Percentiles rank a stretch among this genome's conserved stretches.
phyloP scores from a whole-genome alignment of 805 yeast genomes.

The Blastobotrys terrestris region DNA sequence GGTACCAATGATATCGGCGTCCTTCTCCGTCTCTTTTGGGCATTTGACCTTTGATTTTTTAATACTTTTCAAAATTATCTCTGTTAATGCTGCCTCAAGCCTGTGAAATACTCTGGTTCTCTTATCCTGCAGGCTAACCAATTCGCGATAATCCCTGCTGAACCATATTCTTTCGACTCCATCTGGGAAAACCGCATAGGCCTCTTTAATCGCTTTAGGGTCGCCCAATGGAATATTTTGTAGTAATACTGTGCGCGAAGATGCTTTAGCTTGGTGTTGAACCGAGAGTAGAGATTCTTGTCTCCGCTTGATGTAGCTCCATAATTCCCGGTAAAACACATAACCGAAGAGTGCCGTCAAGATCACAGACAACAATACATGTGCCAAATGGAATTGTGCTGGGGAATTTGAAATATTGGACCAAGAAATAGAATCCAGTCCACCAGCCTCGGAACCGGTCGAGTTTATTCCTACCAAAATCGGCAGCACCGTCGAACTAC shows the following conservation, averaged over 20 bases:
- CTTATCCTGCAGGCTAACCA: constrained; percentile 30
- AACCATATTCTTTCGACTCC: constrained; percentile 57
- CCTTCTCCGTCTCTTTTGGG: constrained; percentile 1
- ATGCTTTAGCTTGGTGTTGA: constrained; percentile 20
- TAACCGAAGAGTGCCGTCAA: constrained; percentile 53
- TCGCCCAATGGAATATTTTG: constrained; percentile 55
- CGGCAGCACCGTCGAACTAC: constrained; percentile 52
- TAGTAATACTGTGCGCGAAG: constrained; percentile 53
- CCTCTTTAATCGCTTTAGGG: constrained; percentile 45
- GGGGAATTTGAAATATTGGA: constrained; percentile 52
- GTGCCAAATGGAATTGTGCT: constrained; percentile 49
- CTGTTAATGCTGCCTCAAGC: constrained; percentile 38
- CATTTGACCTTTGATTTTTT: constrained; percentile 11
- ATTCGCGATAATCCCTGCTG: constrained; percentile 39
- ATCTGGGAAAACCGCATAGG: constrained; percentile 51
- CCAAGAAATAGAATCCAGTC: constrained; percentile 65
- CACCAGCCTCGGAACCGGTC: constrained; percentile 31
- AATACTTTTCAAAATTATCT: constrained; percentile 30
- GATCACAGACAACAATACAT: constrained; percentile 52
- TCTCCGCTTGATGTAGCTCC: constrained; percentile 43
- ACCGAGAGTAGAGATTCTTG: constrained; percentile 34
- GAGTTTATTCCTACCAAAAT: constrained; percentile 60
- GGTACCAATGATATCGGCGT: not conserved
- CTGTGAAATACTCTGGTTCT: constrained; percentile 28
- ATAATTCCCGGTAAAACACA: constrained; percentile 51